These are phyloP conservation scores for Akebia trifoliata DNA, from an alignment of 164 flowering plant species.

Conservation along the genomic window DNA sequence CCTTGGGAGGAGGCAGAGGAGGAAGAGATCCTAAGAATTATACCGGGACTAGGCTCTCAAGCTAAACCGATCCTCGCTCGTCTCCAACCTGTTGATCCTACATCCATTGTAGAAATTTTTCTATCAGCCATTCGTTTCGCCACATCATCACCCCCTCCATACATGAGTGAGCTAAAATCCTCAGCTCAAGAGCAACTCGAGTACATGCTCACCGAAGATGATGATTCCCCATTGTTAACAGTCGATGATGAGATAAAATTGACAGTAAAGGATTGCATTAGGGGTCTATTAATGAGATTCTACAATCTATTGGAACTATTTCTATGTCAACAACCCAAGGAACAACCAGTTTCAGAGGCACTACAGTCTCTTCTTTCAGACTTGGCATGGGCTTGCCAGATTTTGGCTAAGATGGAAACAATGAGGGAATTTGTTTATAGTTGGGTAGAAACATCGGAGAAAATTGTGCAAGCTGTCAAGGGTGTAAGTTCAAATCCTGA, in stretches of 20 bases:
- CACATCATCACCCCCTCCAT: constrained; percentile 65
- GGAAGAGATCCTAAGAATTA: constrained; percentile 68
- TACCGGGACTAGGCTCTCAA: constrained; percentile 63
- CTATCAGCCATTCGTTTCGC: constrained; percentile 69
- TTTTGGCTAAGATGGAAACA: constrained; percentile 58
- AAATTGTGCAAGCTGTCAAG: constrained; percentile 36
- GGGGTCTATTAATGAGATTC: constrained; percentile 42
- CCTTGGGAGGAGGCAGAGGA: constrained; percentile 99
- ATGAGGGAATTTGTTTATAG: constrained; percentile 59
- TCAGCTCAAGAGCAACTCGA: constrained; percentile 93
- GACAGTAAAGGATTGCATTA: constrained; percentile 45
- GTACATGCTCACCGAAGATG: constrained; percentile 95
- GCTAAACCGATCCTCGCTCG: constrained; percentile 79
- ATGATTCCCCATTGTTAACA: constrained; percentile 68
- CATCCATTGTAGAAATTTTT: constrained; percentile 46
- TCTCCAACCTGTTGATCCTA: constrained; percentile 66
- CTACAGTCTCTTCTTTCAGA: constrained; percentile 52
- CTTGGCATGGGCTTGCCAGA: constrained; percentile 75
- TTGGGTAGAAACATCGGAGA: constrained; percentile 71
- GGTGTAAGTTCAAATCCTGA: constrained; percentile 21
- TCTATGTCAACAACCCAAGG: constrained; percentile 25
- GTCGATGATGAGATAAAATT: constrained; percentile 55
- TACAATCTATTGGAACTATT: constrained; percentile 34
- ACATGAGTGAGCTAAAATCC: constrained; percentile 51
- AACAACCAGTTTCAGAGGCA: constrained; percentile 9